phyloP scores from a whole-genome alignment of 768 basidiomycete genomes.

The Lentinula detonsa region DNA sequence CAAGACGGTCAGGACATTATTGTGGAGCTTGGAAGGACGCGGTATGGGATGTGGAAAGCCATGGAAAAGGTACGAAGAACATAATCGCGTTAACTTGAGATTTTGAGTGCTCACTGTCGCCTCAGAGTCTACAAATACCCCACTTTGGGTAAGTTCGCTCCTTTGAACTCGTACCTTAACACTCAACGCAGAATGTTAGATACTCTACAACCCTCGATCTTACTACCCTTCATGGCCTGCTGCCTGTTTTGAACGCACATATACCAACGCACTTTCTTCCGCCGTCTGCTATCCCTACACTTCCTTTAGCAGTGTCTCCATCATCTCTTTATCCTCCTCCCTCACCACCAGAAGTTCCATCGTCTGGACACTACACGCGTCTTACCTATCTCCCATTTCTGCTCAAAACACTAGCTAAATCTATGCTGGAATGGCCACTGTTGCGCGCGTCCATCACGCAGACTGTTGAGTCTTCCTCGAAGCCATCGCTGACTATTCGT shows the following conservation, averaged over 20 bases:
- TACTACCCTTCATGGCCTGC: conserved; percentile 55
- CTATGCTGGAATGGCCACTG: conserved; percentile 83
- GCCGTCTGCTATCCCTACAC: conserved; percentile 27
- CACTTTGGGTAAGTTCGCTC: conserved; percentile 63
- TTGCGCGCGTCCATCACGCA: conserved; percentile 72
- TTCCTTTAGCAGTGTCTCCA: conserved; percentile 12
- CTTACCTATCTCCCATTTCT: conserved; percentile 82
- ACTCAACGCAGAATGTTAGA: conserved; percentile 23
- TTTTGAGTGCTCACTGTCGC: background rate
- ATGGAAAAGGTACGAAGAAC: conserved; percentile 64
- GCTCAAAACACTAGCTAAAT: conserved; percentile 71
- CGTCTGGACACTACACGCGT: conserved; percentile 50
- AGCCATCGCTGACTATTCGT: conserved; percentile 68
- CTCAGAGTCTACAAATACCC: conserved; percentile 77
- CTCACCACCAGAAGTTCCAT: conserved; percentile 35
- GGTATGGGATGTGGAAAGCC: conserved; percentile 85
- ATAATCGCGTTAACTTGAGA: background rate
- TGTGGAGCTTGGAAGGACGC: conserved; percentile 69
- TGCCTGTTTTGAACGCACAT: conserved; percentile 60
- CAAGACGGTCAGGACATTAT: conserved; percentile 38
- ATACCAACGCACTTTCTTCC: conserved; percentile 58
- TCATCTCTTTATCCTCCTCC: conserved; percentile 35
- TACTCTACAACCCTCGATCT: conserved; percentile 75
- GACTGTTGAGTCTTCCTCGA: conserved; percentile 28
- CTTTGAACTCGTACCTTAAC: background rate